Base-by-base conservation (phyloP, 352 stramenopile species). In the Phytopythium chamaehyphon region DNA sequence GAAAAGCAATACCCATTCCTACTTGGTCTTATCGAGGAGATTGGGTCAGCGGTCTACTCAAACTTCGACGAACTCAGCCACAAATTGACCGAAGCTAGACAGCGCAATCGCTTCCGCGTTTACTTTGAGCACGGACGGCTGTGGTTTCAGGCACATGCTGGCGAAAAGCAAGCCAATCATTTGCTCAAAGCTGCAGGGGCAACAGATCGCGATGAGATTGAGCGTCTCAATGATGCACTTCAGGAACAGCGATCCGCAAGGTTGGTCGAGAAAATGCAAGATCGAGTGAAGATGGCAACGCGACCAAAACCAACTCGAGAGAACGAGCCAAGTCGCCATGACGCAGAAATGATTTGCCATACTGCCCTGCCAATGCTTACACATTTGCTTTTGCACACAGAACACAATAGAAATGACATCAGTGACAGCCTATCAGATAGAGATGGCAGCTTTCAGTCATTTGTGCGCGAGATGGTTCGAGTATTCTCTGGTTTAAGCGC, bases 1-100 rank as follows among this genome's bases (percentile, higher is more conserved):
- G 64, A 73, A 24, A 63, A 68, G 9, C 64, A 86, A 18, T 71
- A 83, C 39, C 75, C 68, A 10, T 83, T 87, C 44, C 57, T 86
- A n/a, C 21, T 21, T 15, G 58, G 69, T 9, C 39, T 76, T 15
- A 66, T 83, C 12, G 42, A 63, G 9, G 69, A 83, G 28, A 23
- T 83, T 2, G 66, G 71, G 16, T 23, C 57, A 18, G 55, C 57
- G 11, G 38, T 83, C 21, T 79, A 83, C 47, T 64, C 69, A 2
- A 83, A 83, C 51, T 75, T 73, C 10, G 19, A 38, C 10, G 56
- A 67, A 23, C 38, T 83, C 21, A 14, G 28, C n/a, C 50, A 57
- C 35, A 10, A 54, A 3, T n/a, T 42, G 14, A 39, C 53, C 1
- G 44, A 57, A 5, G 24, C 59, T 10, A 35, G 36, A 22, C n/a